Evolutionary conservation across 2,329 filamentous ascomycete species (phyloP).

Genomic region (Herpotrichia juniperi): DNA sequence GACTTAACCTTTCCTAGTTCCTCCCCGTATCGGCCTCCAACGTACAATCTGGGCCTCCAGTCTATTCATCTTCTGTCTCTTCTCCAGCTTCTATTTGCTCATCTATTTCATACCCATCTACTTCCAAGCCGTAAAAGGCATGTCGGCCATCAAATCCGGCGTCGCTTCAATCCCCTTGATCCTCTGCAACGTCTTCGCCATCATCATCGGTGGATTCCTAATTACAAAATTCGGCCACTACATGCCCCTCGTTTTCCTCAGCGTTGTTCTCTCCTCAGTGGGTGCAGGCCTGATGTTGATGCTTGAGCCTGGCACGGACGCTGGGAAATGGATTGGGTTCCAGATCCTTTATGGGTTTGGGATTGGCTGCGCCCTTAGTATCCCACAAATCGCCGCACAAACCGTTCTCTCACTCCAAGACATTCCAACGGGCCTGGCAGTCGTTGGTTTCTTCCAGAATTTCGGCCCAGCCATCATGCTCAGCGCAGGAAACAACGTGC

Average conservation of each 20-base stretch:
- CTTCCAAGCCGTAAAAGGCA: constrained; percentile 10
- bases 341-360: constrained; percentile 53
- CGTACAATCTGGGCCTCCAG: constrained; percentile 37
- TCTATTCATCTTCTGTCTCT: constrained; percentile 34
- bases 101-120: constrained; percentile 13
- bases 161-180: constrained; percentile 2
- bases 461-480: constrained; percentile 48
- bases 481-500: constrained; percentile 52
- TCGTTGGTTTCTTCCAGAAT: constrained; percentile 48
- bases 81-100: constrained; percentile 15
- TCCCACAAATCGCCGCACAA: constrained; percentile 44
- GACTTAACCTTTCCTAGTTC: constrained; percentile 11
- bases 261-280: constrained; percentile 26
- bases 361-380: constrained; percentile 39
- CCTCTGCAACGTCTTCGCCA: neutral
- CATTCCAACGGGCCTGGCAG: constrained; percentile 48
- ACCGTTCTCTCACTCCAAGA: constrained; percentile 39
- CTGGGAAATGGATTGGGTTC: constrained; percentile 52
- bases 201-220: neutral
- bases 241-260: neutral
- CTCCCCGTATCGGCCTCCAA: constrained; percentile 27
- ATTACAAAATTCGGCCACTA: neutral
- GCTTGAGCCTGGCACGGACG: constrained; percentile 37
- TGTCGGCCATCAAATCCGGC: constrained; percentile 1
- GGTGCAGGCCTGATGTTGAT: constrained; percentile 51